A percentile compares a stretch with the other conserved stretches of the same genome.
phyloP scores from a whole-genome alignment of 2,329 filamentous ascomycete genomes.

The Colletotrichum tamarilloi region DNA sequence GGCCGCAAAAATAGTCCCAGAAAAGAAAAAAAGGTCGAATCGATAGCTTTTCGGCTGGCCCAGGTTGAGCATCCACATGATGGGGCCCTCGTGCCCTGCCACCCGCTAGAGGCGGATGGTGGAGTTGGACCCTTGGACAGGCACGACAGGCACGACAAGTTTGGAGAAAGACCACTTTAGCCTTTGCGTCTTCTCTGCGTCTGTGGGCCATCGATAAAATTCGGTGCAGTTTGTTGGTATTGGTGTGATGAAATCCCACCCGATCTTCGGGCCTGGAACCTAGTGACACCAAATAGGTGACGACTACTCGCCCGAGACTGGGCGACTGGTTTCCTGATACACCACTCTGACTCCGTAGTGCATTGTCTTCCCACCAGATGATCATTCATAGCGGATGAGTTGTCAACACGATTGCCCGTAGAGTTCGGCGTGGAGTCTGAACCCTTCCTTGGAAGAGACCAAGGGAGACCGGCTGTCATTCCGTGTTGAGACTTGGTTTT shows the following conservation, averaged over 20 bases:
- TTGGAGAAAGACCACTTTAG: slow-evolving; percentile 8
- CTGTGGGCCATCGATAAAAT: slow-evolving; percentile 18
- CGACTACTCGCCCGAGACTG: not conserved
- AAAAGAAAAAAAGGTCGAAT: not conserved
- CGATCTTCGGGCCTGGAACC: slow-evolving; percentile 3
- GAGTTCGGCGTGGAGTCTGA: slow-evolving; percentile 4
- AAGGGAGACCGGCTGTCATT: slow-evolving; percentile 6
- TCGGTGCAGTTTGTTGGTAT: slow-evolving; percentile 12
- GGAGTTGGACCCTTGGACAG: slow-evolving; percentile 32
- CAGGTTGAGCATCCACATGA: slow-evolving; percentile 16
- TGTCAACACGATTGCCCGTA: slow-evolving; percentile 6
- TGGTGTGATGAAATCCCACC: not conserved
- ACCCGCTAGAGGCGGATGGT: slow-evolving; percentile 18
- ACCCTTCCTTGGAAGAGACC: not conserved
- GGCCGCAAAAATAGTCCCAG: not conserved
- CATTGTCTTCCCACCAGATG: slow-evolving; percentile 2
- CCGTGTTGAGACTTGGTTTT: slow-evolving; percentile 28
- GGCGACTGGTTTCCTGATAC: not conserved
- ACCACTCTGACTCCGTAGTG: not conserved
- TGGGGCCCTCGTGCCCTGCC: slow-evolving; percentile 21
- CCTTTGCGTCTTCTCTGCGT: slow-evolving; percentile 7
- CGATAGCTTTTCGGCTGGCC: slow-evolving; percentile 15
- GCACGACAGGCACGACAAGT: slow-evolving; percentile 2
- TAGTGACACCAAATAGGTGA: slow-evolving; percentile 2
- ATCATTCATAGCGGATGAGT: slow-evolving; percentile 20